Evolutionary conservation across 139 green algal species (phyloP).

Genomic region (Spirogloea muscicola): DNA sequence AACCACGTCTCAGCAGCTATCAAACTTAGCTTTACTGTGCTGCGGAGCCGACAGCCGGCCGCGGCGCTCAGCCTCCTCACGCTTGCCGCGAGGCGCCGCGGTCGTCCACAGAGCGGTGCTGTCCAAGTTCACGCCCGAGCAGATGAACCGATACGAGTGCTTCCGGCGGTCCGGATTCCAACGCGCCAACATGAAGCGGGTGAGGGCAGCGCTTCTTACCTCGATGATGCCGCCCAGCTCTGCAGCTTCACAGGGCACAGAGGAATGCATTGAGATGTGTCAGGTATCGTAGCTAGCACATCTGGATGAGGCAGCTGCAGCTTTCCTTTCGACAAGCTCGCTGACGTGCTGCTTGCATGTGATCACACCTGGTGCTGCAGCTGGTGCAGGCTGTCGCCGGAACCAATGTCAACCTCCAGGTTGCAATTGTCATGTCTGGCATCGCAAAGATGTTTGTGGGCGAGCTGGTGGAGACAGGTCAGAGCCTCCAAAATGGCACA

Average conservation of each 20-base stretch:
- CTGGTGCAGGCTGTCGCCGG: conserved; percentile 37
- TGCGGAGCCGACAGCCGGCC: no score
- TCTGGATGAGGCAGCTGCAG: no score
- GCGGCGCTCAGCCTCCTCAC: no score
- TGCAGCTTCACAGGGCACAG: background rate
- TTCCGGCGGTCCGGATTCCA: conserved; percentile 46
- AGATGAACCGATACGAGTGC: conserved; percentile 49
- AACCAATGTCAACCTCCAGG: conserved; percentile 7
- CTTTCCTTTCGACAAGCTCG: no score
- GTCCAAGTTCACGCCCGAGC: conserved; percentile 45
- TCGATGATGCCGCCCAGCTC: background rate
- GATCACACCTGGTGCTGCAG: no score
- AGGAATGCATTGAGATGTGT: background rate
- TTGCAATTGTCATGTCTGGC: conserved; percentile 49
- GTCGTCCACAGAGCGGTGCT: conserved; percentile 39
- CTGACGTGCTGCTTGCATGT: no score
- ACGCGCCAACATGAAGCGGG: conserved; percentile 38
- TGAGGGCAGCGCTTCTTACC: background rate
- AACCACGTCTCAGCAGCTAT: no score
- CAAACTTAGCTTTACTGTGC: no score
- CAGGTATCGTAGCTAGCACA: background rate
- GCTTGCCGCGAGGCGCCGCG: no score
- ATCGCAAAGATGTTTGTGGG: conserved; percentile 51
- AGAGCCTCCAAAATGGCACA: no score
- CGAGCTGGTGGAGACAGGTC: conserved; percentile 47